Evolutionary conservation across 306 rosid species (phyloP), one percentile per base, ranked within the genome.

Genomic region (Trifolium fragiferum): DNA sequence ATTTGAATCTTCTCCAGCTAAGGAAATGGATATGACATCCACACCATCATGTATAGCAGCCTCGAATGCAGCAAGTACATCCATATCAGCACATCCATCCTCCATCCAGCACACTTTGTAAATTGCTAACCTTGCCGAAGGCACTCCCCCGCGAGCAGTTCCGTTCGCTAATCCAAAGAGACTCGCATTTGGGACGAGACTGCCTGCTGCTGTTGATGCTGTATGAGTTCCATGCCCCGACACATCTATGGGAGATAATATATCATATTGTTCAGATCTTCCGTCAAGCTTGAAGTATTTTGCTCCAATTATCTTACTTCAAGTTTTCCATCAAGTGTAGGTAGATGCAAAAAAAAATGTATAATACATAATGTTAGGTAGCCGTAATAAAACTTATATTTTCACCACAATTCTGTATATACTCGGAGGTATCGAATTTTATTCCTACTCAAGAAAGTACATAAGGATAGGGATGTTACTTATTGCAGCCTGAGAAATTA

Each of bases 221-320:
- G 97, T 93, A 61, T 93, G 98, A 46, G 94, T 89, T 1, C 98
- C 96, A 38, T 94, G 98, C 18, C 98, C 98, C n/a, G 81, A 70
- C 41, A 75, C 41, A 19, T 94, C 98, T 80, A 94, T 15, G 0
- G 98, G 96, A 32, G 97, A 89, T 11, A 83, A 37, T 58, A 87
- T 81, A 60, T 94, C 97, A 1, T 21, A 71, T 27, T 89, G 89
- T 43, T 79, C 92, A 5, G 62, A 7, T 41, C 1, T 51, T 33
- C 85, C 84, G 62, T 89, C 97, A 13, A 88, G 86, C 83, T 91
- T 94, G 88, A 94, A 94, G 81, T 91, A 88, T 53, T 38, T 86
- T 49, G 98, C 98, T 58, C 97, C 97, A 46, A 94, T 79, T 43
- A 94, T 64, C 84, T 94, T 94, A 35, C 98, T 94, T 84, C 87